These are phyloP conservation scores for Achlya hypogyna DNA, from an alignment of 352 stramenopile species.

Conservation along the genomic window DNA sequence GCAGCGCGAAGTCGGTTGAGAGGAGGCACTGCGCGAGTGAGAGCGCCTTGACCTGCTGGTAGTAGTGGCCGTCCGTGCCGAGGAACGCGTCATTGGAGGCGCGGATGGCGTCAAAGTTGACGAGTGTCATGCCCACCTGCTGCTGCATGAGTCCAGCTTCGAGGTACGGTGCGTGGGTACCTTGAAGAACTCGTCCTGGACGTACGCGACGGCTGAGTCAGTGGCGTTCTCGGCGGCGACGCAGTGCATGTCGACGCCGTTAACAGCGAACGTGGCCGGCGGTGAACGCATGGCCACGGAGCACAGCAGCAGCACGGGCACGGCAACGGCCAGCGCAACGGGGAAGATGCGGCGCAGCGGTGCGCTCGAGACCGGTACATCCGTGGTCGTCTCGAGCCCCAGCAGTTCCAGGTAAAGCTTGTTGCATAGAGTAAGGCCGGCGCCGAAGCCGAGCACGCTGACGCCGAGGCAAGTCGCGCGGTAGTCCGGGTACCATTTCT, in stretches of 20 bases:
- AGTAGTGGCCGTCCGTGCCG: slow-evolving; percentile 4
- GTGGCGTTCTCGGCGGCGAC: background rate
- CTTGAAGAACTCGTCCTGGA: slow-evolving; percentile 11
- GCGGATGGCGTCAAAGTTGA: slow-evolving; percentile 3
- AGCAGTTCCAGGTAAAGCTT: background rate
- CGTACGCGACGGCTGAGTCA: background rate
- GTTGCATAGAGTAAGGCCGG: slow-evolving; percentile 2
- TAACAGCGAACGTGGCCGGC: background rate
- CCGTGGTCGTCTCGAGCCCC: background rate
- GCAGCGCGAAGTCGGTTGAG: slow-evolving; percentile 11
- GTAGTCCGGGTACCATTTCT: slow-evolving; percentile 17
- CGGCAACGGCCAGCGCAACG: background rate
- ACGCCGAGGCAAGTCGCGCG: background rate
- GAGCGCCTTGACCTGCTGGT: slow-evolving; percentile 2
- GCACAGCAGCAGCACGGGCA: background rate
- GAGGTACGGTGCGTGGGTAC: background rate
- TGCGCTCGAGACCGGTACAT: background rate
- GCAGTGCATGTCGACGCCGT: slow-evolving; percentile 7
- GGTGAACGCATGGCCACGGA: background rate
- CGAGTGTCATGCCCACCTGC: slow-evolving; percentile 6
- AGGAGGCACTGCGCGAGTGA: slow-evolving; percentile 19
- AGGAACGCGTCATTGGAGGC: background rate
- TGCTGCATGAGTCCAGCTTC: background rate
- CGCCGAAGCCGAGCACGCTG: slow-evolving; percentile 15
- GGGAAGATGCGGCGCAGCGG: background rate